These are phyloP conservation scores for Scolecobasidium constrictum DNA, from an alignment of 2,329 filamentous ascomycete genomes.

Conservation along the genomic window DNA sequence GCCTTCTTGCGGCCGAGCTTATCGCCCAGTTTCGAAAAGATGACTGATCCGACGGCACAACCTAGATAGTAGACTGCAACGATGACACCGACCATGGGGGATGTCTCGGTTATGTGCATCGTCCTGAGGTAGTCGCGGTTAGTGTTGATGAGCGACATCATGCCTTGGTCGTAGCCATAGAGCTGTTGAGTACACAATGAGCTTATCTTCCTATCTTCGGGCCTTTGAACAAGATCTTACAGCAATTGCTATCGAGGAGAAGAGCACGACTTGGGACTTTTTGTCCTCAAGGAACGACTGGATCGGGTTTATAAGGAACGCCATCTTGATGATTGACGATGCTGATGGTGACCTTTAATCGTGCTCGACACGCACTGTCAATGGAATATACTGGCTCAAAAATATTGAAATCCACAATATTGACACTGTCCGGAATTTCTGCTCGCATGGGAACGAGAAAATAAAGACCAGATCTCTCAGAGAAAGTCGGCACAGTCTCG, in stretches of 20 bases:
- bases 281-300: conserved; percentile 17
- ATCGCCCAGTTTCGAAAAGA: conserved; percentile 47
- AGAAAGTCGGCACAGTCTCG: too few relatives aligned
- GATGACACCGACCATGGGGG: conserved; percentile 46
- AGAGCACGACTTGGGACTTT: conserved; percentile 39
- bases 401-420: too few relatives aligned
- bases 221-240: conserved; percentile 45
- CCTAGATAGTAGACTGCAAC: conserved; percentile 53
- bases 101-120: conserved; percentile 42
- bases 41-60: conserved; percentile 45
- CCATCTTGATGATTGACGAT: too few relatives aligned
- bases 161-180: conserved; percentile 23
- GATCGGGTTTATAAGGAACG: too few relatives aligned
- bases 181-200: background rate
- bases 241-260: conserved; percentile 43
- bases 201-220: too few relatives aligned
- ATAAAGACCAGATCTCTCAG: too few relatives aligned
- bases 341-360: too few relatives aligned
- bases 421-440: too few relatives aligned
- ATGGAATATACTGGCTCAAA: too few relatives aligned
- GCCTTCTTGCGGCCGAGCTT: conserved; percentile 41
- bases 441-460: too few relatives aligned
- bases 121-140: conserved; percentile 44
- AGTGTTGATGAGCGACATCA: conserved; percentile 46
- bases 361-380: too few relatives aligned